Base-by-base conservation (phyloP, 495 filamentous ascomycete species). In the Daldinia vernicosa region DNA sequence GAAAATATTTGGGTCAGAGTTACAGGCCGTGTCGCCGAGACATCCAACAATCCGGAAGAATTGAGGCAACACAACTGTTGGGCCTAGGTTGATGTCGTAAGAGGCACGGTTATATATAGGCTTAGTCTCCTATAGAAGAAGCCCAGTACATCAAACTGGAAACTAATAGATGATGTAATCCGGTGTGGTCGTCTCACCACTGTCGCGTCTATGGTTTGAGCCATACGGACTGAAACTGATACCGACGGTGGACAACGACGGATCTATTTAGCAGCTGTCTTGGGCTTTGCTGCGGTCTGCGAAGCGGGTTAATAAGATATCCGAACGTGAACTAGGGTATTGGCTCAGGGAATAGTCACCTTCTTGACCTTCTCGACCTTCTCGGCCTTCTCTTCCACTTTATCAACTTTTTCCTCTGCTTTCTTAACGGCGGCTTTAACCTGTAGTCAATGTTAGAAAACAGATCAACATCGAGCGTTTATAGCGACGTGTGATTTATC, bases 391-490 rank as follows among this genome's bases (percentile, higher is more conserved):
- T 68, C 66, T 39, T 76, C 76, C n/a, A 63, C 58, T 52, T 69
- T 60, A 26, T 66, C 70, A 3, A 61, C 37, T 57, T 74, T 67
- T 53, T 67, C 72, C 14, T 71, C 65, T 35, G 73, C 74, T 75
- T 85, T 85, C 79, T 84, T 84, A 50, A 77, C 80, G 26, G 76
- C 77, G 63, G 80, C 81, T 69, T 85, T 86, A 69, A 80, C 83
- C 84, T 86, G 63, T 54, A 9, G 27, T 27, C 7, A 24, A 39
- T 45, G 71, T 85, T 65, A 82, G 74, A 60, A 76, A 62, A 22
- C 17, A 26, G 30, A 1, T 52, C 7, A 32, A 9, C 14, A 62
- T 51, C 52, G 33, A 39, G 4, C 14, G 15, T 12, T 35, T 9
- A 17, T 40, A 14, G 39, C 35, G 15, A 28, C n/a, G 12, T 22